phyloP scores from a whole-genome alignment of 2,329 filamentous ascomycete species.

The Colletotrichum nymphaeae region DNA sequence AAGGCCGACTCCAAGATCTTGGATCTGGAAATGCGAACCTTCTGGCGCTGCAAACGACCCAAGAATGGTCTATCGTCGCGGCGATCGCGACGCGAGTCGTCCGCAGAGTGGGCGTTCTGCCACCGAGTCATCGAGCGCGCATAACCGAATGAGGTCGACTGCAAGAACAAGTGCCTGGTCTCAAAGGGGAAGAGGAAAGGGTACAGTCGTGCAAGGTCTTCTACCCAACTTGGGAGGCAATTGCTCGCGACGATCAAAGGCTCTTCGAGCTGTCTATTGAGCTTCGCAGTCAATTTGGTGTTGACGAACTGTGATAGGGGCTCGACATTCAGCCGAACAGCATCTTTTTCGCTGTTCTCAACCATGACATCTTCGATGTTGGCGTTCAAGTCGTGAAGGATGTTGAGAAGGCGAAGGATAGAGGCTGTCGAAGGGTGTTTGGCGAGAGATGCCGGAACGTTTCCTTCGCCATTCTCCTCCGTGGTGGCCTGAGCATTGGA shows the following conservation, averaged over 20 bases:
- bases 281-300: constrained; percentile 96
- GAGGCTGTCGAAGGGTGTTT: constrained; percentile 87
- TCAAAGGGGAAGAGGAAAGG: constrained; percentile 99
- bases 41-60: constrained; percentile 91
- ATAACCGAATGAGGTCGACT: constrained; percentile 98
- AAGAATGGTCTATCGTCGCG: constrained; percentile 93
- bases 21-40: constrained; percentile 95
- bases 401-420: constrained; percentile 88
- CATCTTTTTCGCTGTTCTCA: constrained; percentile 72
- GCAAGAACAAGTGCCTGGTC: constrained; percentile 94
- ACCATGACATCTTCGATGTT: constrained; percentile 92
- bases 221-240: constrained; percentile 94
- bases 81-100: constrained; percentile 83
- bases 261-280: constrained; percentile 96
- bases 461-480: constrained; percentile 65
- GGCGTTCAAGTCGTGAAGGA: constrained; percentile 91
- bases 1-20: constrained; percentile 96
- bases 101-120: constrained; percentile 89
- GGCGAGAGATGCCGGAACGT: constrained; percentile 80
- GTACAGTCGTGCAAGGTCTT: constrained; percentile 92
- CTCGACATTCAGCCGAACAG: constrained; percentile 79
- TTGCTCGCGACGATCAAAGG: constrained; percentile 97
- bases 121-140: constrained; percentile 96
- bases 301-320: constrained; percentile 96
- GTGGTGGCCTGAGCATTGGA: constrained; percentile 58